phyloP scores from a whole-genome alignment of 345 rosid genomes.

The Pelargonium nanum region DNA sequence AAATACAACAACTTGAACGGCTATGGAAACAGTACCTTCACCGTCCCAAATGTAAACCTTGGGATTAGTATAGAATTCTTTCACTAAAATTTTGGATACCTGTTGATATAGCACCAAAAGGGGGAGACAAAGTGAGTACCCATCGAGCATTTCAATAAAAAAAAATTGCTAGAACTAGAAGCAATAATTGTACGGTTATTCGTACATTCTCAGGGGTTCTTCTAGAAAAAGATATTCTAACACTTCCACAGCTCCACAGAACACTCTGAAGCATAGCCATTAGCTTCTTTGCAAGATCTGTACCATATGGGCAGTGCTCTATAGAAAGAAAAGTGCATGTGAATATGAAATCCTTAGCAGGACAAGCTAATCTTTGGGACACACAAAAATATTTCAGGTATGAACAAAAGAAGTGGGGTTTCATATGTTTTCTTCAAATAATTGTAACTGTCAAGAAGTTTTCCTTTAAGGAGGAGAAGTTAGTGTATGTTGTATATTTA shows the following conservation, averaged over 20 bases:
- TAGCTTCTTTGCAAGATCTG: constrained; percentile 62
- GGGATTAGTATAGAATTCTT: constrained; percentile 42
- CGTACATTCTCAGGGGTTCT: constrained; percentile 61
- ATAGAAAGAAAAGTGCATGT: constrained; percentile 8
- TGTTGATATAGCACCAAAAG: too few species aligned
- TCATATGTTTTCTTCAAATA: too few species aligned
- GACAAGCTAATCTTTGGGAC: too few species aligned
- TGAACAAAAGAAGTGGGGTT: too few species aligned
- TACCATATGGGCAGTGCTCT: constrained; percentile 72
- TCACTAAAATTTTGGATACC: constrained; percentile 42
- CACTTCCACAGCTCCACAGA: constrained; percentile 75
- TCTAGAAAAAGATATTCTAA: constrained; percentile 78
- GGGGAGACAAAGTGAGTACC: constrained; percentile 7
- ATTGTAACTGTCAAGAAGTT: too few species aligned
- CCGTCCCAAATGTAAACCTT: constrained; percentile 77
- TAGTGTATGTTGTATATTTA: too few species aligned
- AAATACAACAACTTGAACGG: background rate
- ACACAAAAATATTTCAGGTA: too few species aligned
- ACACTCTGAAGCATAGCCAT: constrained; percentile 45
- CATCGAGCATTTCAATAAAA: constrained; percentile 1
- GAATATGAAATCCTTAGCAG: constrained; percentile 6
- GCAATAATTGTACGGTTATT: too few species aligned
- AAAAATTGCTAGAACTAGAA: constrained; percentile 1
- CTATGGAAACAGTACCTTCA: constrained; percentile 36
- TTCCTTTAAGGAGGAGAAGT: too few species aligned